Evolutionary conservation across 305 asterid genomes (phyloP).

Genomic region (Fraxinus velutina): DNA sequence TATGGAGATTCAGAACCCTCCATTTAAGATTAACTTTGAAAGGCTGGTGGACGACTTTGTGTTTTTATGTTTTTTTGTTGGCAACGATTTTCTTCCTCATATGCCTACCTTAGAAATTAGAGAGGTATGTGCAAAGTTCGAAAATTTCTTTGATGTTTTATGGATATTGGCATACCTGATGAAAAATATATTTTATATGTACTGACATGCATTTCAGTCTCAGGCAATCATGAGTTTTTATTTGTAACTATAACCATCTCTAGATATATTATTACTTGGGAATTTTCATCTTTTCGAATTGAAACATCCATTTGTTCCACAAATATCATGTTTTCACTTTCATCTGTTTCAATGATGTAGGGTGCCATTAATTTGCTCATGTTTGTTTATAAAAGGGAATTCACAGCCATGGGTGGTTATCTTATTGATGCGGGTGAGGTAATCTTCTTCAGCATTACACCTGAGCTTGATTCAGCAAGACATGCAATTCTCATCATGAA

Average conservation of each 20-base stretch:
- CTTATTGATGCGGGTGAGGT: constrained; percentile 99
- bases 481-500: constrained; percentile 18
- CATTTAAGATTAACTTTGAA: constrained; percentile 75
- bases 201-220: constrained; percentile 15
- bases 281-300: neutral
- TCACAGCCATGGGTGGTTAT: constrained; percentile 93
- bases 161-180: constrained; percentile 14
- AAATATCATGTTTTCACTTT: constrained; percentile 19
- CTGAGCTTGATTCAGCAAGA: constrained; percentile 12
- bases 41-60: constrained; percentile 98
- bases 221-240: neutral
- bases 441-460: constrained; percentile 31
- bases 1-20: constrained; percentile 66
- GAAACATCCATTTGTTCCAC: constrained; percentile 14
- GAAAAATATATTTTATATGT: constrained; percentile 16
- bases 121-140: constrained; percentile 57
- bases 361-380: constrained; percentile 96
- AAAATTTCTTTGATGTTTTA: constrained; percentile 11
- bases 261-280: neutral
- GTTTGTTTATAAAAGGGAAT: constrained; percentile 82
- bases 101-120: constrained; percentile 98
- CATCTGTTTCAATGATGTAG: constrained; percentile 41
- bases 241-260: constrained; percentile 16
- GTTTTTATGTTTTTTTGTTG: constrained; percentile 89
- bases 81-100: constrained; percentile 99